Evolutionary conservation across 2,329 filamentous ascomycete species (phyloP).

Genomic region (Alternaria sp.): DNA sequence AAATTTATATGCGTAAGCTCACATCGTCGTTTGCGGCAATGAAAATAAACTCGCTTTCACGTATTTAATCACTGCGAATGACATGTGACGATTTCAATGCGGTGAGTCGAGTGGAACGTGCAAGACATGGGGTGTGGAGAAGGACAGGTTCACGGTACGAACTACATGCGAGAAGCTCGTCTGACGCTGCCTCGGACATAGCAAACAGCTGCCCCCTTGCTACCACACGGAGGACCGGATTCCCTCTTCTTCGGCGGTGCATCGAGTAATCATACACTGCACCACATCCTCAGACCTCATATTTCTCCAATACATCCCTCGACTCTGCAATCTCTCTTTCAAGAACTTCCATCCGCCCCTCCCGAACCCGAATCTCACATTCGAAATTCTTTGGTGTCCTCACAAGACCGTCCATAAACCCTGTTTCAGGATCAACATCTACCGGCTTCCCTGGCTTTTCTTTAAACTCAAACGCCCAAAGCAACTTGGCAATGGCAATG

Average conservation of each 20-base stretch:
- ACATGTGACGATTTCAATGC: background rate
- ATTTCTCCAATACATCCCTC: slow-evolving; percentile 6
- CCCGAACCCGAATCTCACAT: slow-evolving; percentile 6
- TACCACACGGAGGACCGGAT: background rate
- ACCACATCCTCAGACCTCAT: background rate
- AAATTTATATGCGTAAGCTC: background rate
- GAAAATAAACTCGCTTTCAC: background rate
- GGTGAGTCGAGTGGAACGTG: background rate
- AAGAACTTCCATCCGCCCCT: background rate
- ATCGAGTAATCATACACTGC: background rate
- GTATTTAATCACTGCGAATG: background rate
- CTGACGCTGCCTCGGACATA: slow-evolving; percentile 26
- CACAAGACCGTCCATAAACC: slow-evolving; percentile 8
- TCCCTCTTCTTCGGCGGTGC: background rate
- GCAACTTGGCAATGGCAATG: slow-evolving; percentile 44
- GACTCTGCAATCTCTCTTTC: background rate
- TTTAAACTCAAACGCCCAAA: slow-evolving; percentile 62
- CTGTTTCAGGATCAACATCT: slow-evolving; percentile 7
- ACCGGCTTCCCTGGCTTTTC: slow-evolving; percentile 2
- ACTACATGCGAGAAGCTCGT: slow-evolving; percentile 1
- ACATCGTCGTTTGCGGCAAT: background rate
- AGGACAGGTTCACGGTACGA: no score
- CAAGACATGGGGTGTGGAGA: no score
- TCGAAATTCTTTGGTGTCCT: slow-evolving; percentile 6
- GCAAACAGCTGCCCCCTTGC: slow-evolving; percentile 17